Evolutionary conservation across 768 basidiomycete genomes (phyloP).

Genomic region (Hortiboletus flavorubellus): DNA sequence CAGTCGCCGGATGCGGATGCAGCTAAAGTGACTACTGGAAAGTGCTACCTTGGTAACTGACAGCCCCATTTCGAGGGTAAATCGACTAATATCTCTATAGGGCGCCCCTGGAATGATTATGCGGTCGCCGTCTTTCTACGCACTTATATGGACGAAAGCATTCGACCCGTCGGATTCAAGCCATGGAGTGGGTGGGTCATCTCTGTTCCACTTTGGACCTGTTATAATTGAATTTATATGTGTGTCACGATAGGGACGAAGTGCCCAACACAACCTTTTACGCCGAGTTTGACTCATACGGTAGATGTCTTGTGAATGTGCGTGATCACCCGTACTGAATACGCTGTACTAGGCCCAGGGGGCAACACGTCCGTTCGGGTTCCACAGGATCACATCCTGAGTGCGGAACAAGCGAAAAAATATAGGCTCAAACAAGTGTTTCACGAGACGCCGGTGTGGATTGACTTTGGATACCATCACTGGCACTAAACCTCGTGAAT

Average conservation of each 20-base stretch:
- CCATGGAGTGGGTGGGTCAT: constrained; percentile 34
- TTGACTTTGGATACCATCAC: constrained; percentile 46
- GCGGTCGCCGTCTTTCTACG: constrained; percentile 51
- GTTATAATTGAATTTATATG: neutral
- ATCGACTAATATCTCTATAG: constrained; percentile 4
- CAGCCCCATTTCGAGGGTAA: neutral
- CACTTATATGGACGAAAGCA: constrained; percentile 58
- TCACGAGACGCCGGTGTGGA: constrained; percentile 48
- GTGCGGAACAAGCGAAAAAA: constrained; percentile 1
- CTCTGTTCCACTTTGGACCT: neutral
- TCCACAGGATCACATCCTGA: constrained; percentile 47
- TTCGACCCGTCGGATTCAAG: constrained; percentile 49
- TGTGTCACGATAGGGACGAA: constrained; percentile 38
- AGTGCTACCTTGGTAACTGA: constrained; percentile 49
- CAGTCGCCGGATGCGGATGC: constrained; percentile 60
- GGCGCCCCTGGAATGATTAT: constrained; percentile 61
- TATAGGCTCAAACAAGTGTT: constrained; percentile 54
- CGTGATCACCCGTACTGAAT: neutral
- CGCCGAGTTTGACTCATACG: constrained; percentile 54
- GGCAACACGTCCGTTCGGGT: constrained; percentile 45
- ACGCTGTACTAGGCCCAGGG: constrained; percentile 43
- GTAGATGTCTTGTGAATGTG: constrained; percentile 25
- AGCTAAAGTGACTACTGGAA: constrained; percentile 40
- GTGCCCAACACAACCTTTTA: constrained; percentile 56
- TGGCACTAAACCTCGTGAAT: neutral